A percentile compares a stretch with the other conserved stretches of the same genome.
These are phyloP conservation scores for Gonium pectorale DNA, from an alignment of 139 green algal genomes.

Conservation along the genomic window DNA sequence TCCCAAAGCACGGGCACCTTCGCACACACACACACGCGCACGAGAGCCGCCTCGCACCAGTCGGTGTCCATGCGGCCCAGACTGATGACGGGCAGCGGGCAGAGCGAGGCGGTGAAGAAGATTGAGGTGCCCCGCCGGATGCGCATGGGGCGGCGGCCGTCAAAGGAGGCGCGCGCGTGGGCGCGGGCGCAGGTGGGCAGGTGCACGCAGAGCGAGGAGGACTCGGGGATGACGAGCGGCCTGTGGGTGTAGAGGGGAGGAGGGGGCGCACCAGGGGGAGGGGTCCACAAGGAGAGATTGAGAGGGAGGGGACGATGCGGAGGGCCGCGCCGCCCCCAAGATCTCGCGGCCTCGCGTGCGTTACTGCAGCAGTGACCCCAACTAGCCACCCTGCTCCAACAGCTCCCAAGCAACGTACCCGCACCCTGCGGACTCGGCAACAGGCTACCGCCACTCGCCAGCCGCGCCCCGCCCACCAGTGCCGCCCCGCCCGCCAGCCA, in stretches of 20 bases:
- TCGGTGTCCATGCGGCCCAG: conserved; percentile 81
- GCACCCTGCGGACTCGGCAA: no score
- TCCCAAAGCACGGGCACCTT: no score
- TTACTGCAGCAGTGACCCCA: no score
- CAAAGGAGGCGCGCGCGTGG: conserved; percentile 80
- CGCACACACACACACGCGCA: no score
- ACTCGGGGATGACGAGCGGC: conserved; percentile 89
- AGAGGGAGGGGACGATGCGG: no score
- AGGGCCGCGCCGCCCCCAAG: no score
- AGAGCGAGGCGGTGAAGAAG: conserved; percentile 73
- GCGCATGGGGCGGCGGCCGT: conserved; percentile 77
- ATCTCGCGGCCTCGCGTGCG: no score
- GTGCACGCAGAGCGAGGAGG: conserved; percentile 79
- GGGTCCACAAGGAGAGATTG: neutral
- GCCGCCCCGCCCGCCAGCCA: no score
- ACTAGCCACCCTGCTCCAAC: no score
- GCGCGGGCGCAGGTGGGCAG: conserved; percentile 71
- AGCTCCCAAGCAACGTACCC: no score
- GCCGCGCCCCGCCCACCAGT: no score
- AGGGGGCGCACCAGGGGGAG: neutral
- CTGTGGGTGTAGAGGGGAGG: conserved; percentile 84
- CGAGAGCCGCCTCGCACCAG: conserved; percentile 65
- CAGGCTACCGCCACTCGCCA: no score
- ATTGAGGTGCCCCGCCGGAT: conserved; percentile 73
- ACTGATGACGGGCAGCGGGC: conserved; percentile 87